phyloP scores from a whole-genome alignment of 2,329 filamentous ascomycete species.

The Verticillium zaregamsianum region DNA sequence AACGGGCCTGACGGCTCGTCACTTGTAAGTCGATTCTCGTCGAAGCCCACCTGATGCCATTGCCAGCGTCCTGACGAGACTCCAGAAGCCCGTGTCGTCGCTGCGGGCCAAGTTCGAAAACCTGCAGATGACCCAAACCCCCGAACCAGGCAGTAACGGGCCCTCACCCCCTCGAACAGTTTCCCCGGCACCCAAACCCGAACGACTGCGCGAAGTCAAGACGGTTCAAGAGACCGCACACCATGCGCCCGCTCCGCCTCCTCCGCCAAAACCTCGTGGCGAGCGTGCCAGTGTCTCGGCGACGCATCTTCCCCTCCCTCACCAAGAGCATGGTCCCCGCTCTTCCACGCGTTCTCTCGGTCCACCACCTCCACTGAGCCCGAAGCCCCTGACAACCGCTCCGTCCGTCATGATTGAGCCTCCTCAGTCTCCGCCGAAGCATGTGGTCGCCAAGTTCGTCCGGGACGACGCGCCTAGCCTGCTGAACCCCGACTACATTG shows the following conservation, averaged over 20 bases:
- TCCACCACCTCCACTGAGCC: conserved; percentile 39
- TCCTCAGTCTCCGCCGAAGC: conserved; percentile 64
- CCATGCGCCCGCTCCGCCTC: conserved; percentile 18
- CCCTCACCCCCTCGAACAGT: conserved; percentile 24
- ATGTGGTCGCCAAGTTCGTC: conserved; percentile 26
- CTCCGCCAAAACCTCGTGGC: conserved; percentile 17
- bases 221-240: conserved; percentile 28
- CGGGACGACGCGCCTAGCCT: conserved; percentile 38
- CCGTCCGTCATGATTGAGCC: conserved; percentile 67
- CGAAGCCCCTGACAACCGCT: conserved; percentile 33
- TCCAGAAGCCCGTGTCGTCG: conserved; percentile 75
- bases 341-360: conserved; percentile 34
- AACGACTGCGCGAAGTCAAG: conserved; percentile 35
- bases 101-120: conserved; percentile 79
- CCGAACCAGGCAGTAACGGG: conserved; percentile 25
- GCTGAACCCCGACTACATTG: conserved; percentile 42
- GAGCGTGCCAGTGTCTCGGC: conserved; percentile 12
- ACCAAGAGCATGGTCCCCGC: conserved; percentile 14
- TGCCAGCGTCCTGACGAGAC: neutral
- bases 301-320: conserved; percentile 15
- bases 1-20: conserved; percentile 73
- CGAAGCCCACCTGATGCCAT: neutral
- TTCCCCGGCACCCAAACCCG: conserved; percentile 36
- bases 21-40: conserved; percentile 51
- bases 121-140: conserved; percentile 47